A percentile compares a stretch with the other conserved stretches of the same genome.
phyloP scores from a whole-genome alignment of 345 rosid species.

The Streptanthus diversifolius region DNA sequence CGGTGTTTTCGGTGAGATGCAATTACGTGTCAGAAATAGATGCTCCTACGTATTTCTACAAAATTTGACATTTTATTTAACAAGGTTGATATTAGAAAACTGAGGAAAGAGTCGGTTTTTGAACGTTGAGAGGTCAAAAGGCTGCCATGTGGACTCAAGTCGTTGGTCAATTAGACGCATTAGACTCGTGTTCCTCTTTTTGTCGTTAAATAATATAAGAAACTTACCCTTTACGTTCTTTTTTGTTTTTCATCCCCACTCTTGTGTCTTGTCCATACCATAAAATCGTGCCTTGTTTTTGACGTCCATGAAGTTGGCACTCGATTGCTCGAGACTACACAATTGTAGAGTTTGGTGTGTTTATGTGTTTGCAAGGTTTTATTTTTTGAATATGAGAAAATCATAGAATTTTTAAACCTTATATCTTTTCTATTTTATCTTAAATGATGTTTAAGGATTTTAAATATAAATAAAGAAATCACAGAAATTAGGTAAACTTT shows the following conservation, averaged over 20 bases:
- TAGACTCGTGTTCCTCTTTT: constrained; percentile 11
- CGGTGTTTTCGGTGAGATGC: constrained; percentile 16
- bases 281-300: background rate
- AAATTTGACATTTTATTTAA: constrained; percentile 1
- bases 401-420: too few relatives aligned
- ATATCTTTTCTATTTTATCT: too few relatives aligned
- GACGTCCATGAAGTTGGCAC: background rate
- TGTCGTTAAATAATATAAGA: background rate
- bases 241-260: background rate
- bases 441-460: too few relatives aligned
- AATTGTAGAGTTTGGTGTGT: background rate
- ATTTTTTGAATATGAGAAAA: background rate
- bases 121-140: constrained; percentile 17
- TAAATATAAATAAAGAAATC: too few relatives aligned
- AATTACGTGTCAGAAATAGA: constrained; percentile 26
- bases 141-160: constrained; percentile 32
- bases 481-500: too few relatives aligned
- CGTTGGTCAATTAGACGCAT: constrained; percentile 23
- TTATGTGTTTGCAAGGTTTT: background rate
- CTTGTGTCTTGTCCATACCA: background rate
- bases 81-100: background rate
- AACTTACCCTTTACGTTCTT: background rate
- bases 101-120: constrained; percentile 3
- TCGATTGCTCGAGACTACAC: background rate
- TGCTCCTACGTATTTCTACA: background rate